These are phyloP conservation scores for Yamadazyma buinensis DNA, from an alignment of 1,139 yeast species.

Conservation along the genomic window DNA sequence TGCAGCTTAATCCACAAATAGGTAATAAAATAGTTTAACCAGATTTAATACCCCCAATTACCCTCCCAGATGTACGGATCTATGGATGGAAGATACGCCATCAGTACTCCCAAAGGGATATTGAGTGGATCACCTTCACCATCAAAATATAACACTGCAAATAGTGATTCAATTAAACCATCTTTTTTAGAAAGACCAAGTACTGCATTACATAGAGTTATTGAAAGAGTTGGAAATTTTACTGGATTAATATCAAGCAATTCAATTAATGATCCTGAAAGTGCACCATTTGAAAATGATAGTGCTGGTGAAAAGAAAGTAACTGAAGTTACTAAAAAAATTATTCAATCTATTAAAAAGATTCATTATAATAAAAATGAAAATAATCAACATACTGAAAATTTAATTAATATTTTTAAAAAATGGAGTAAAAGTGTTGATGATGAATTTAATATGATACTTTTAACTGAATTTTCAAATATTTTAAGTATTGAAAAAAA, in stretches of 20 bases:
- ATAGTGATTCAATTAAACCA: not conserved
- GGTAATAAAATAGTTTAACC: not conserved
- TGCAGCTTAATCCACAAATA: not conserved
- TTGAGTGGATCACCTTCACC: not conserved
- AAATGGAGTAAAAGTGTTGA: slow-evolving; percentile 9
- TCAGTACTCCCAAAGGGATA: not conserved
- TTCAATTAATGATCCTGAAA: not conserved
- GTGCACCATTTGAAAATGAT: not conserved
- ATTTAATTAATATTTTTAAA: slow-evolving; percentile 1
- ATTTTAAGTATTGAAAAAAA: slow-evolving; percentile 7
- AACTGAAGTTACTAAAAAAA: slow-evolving; percentile 2
- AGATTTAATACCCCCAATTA: too few relatives aligned
- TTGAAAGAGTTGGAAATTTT: slow-evolving; percentile 23
- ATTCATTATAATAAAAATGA: slow-evolving; percentile 1
- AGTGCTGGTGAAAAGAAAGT: not conserved
- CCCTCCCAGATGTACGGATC: slow-evolving; percentile 4
- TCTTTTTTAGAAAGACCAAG: slow-evolving; percentile 22
- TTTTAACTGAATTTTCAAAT: slow-evolving; percentile 10
- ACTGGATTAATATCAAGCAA: slow-evolving; percentile 12
- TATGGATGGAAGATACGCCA: not conserved
- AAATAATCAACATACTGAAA: slow-evolving; percentile 1
- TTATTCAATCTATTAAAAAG: slow-evolving; percentile 1
- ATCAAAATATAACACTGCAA: slow-evolving; percentile 6
- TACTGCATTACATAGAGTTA: slow-evolving; percentile 27
- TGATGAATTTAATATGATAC: slow-evolving; percentile 3